These are phyloP conservation scores for Phaeotremella skinneri DNA, from an alignment of 768 basidiomycete genomes.

Conservation along the genomic window DNA sequence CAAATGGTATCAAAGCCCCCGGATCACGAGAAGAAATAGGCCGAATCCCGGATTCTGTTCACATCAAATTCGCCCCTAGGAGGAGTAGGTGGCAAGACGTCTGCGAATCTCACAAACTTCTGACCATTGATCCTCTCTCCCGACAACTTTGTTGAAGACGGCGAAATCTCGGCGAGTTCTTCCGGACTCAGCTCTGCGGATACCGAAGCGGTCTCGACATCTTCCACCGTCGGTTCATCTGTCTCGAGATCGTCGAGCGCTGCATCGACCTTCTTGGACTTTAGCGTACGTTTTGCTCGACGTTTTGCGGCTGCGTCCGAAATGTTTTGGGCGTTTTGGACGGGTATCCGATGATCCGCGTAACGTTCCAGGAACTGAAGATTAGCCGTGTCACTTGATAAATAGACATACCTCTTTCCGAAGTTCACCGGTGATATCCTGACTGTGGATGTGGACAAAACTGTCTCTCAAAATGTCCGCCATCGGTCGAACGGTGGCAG, in stretches of 20 bases:
- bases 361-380: conserved; percentile 73
- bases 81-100: conserved; percentile 77
- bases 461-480: conserved; percentile 83
- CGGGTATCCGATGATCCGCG: conserved; percentile 56
- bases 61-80: conserved; percentile 84
- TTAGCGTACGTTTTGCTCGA: conserved; percentile 12
- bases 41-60: conserved; percentile 70
- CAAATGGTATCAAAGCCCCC: neutral
- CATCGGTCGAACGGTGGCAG: conserved; percentile 81
- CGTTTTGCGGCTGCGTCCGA: conserved; percentile 23
- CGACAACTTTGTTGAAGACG: neutral
- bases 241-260: conserved; percentile 23
- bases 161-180: neutral
- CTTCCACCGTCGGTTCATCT: conserved; percentile 33
- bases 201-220: conserved; percentile 17
- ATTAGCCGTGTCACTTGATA: neutral
- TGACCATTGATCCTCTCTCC: conserved; percentile 25
- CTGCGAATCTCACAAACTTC: conserved; percentile 66
- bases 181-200: neutral
- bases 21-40: conserved; percentile 87
- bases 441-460: conserved; percentile 87
- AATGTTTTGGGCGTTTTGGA: conserved; percentile 33
- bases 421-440: conserved; percentile 73
- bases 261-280: conserved; percentile 3
- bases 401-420: conserved; percentile 63